Conservation (phyloP, 2,329 filamentous ascomycete genomes). For the Sporothrix inflata region DNA sequence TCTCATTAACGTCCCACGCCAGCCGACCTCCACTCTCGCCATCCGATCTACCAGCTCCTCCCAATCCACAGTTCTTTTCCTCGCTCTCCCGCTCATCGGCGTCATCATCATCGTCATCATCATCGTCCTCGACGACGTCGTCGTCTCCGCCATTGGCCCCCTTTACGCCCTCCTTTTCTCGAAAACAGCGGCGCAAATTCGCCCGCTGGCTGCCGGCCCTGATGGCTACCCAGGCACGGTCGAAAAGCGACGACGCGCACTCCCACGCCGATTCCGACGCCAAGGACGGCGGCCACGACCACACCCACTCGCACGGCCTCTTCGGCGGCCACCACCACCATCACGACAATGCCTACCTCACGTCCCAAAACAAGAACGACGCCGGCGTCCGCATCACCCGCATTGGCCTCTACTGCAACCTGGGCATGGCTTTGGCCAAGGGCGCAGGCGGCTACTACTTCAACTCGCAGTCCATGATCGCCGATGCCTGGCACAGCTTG, state of each 20-base stretch:
- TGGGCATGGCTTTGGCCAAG: slow-evolving; percentile 92
- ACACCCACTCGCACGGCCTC: slow-evolving; percentile 56
- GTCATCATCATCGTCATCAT: slow-evolving; percentile 24
- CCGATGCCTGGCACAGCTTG: slow-evolving; percentile 93
- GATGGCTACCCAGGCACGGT: slow-evolving; percentile 37
- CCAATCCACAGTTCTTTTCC: slow-evolving; percentile 21
- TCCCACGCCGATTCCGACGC: slow-evolving; percentile 52
- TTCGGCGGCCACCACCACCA: slow-evolving; percentile 73
- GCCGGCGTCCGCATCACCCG: slow-evolving; percentile 92
- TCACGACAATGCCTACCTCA: slow-evolving; percentile 83
- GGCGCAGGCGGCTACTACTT: slow-evolving; percentile 91
- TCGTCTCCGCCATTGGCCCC: slow-evolving; percentile 16
- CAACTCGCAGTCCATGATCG: slow-evolving; percentile 89
- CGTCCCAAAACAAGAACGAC: slow-evolving; percentile 82
- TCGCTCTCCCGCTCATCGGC: slow-evolving; percentile 26
- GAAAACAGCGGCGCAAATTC: slow-evolving; percentile 31
- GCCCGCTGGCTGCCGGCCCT: slow-evolving; percentile 37
- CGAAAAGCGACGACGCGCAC: slow-evolving; percentile 53
- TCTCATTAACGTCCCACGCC: background rate
- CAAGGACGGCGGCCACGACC: slow-evolving; percentile 55
- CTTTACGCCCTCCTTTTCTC: slow-evolving; percentile 26
- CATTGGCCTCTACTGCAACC: slow-evolving; percentile 84
- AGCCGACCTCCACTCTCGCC: slow-evolving; percentile 20
- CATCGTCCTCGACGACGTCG: slow-evolving; percentile 15
- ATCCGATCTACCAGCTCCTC: slow-evolving; percentile 13